phyloP scores from a whole-genome alignment of 495 filamentous ascomycete species.

The Xylaria palmicola region DNA sequence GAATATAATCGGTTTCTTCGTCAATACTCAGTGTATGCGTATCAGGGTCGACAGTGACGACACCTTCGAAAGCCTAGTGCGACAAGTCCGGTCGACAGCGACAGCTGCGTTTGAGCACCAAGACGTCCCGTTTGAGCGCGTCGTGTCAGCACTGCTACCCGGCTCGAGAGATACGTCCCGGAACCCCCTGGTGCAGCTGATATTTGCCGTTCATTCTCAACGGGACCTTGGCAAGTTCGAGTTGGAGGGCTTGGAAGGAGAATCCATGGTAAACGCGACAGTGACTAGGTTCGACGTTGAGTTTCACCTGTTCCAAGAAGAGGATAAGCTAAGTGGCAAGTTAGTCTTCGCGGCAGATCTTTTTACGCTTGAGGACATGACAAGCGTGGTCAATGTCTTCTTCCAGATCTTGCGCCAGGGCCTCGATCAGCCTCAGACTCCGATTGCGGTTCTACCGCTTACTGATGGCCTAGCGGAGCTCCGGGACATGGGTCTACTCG shows the following conservation, averaged over 20 bases:
- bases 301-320: conserved; percentile 17
- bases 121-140: conserved; percentile 17
- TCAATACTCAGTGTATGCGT: conserved; percentile 19
- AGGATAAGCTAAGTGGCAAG: conserved; percentile 2
- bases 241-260: conserved; percentile 13
- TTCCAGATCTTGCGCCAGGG: conserved; percentile 4
- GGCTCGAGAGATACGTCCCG: conserved; percentile 15
- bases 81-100: conserved; percentile 10
- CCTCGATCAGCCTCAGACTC: conserved; percentile 9
- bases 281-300: conserved; percentile 17
- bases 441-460: conserved; percentile 9
- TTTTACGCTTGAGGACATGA: conserved; percentile 5
- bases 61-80: conserved; percentile 17
- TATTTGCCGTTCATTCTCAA: conserved; percentile 19
- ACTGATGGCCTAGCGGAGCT: conserved; percentile 2
- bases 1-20: conserved; percentile 19
- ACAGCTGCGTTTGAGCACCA: conserved; percentile 15
- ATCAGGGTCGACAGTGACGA: conserved; percentile 4
- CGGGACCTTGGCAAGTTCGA: conserved; percentile 16
- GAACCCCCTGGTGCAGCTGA: conserved; percentile 16
- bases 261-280: conserved; percentile 1
- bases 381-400: conserved; percentile 10
- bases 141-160: conserved; percentile 13
- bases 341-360: conserved; percentile 14
- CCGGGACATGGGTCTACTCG: neutral